Conservation (phyloP, 2,329 filamentous ascomycete species). For the Neonectria hederae region DNA sequence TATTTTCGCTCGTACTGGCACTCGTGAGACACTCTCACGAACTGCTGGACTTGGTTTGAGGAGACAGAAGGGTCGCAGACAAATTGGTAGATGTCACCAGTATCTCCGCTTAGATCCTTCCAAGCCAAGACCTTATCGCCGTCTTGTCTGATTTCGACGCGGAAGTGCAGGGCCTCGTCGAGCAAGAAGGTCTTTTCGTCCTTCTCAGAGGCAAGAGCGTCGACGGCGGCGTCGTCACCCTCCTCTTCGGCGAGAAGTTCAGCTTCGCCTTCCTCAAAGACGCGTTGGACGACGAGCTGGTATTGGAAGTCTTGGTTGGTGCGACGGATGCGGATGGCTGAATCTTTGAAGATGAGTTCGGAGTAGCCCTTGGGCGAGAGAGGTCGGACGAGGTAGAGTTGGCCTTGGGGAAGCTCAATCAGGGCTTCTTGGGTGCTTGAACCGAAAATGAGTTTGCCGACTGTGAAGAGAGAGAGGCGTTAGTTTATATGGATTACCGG, state of each 20-base stretch:
- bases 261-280: slow-evolving; percentile 97
- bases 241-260: slow-evolving; percentile 91
- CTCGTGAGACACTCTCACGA: slow-evolving; percentile 84
- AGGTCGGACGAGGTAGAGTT: slow-evolving; percentile 96
- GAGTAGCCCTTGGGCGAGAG: slow-evolving; percentile 97
- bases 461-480: slow-evolving; percentile 54
- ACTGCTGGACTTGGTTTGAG: slow-evolving; percentile 77
- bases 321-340: slow-evolving; percentile 87
- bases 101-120: slow-evolving; percentile 93
- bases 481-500: slow-evolving; percentile 17
- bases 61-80: slow-evolving; percentile 84
- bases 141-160: slow-evolving; percentile 81
- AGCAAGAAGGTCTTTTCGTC: slow-evolving; percentile 98
- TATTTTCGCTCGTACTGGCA: slow-evolving; percentile 99
- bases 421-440: slow-evolving; percentile 87
- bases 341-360: slow-evolving; percentile 98
- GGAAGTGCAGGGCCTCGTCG: slow-evolving; percentile 90
- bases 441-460: slow-evolving; percentile 94
- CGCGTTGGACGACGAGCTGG: slow-evolving; percentile 93
- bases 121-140: slow-evolving; percentile 91
- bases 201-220: slow-evolving; percentile 79
- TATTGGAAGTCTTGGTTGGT: slow-evolving; percentile 97
- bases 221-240: slow-evolving; percentile 80
- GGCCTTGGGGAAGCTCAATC: slow-evolving; percentile 93
- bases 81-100: slow-evolving; percentile 96